Conservation (phyloP, 805 yeast species). For the Pichia paraexigua region DNA sequence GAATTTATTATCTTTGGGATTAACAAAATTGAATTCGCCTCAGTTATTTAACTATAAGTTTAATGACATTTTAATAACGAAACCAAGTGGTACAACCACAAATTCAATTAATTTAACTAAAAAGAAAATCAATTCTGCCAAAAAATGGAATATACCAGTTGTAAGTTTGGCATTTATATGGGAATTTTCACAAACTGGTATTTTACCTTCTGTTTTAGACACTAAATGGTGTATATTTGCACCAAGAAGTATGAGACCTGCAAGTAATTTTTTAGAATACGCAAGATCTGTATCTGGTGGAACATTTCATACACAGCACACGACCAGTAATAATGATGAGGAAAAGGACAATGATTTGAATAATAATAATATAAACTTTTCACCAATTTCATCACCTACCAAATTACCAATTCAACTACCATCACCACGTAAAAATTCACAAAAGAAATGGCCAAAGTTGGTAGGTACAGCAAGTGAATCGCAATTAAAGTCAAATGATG, state of each 20-base stretch:
- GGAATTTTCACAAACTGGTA: conserved; percentile 36
- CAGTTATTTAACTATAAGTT: conserved; percentile 32
- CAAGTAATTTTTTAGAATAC: conserved; percentile 17
- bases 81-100: conserved; percentile 15
- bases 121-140: conserved; percentile 51
- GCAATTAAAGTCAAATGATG: conserved; percentile 18
- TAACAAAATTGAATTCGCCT: conserved; percentile 34
- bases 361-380: background rate
- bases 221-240: conserved; percentile 51
- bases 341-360: background rate
- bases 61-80: conserved; percentile 22
- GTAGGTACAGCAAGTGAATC: conserved; percentile 35
- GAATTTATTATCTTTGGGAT: conserved; percentile 40
- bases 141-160: conserved; percentile 50
- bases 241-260: conserved; percentile 19
- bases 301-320: conserved; percentile 14
- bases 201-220: conserved; percentile 35
- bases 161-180: conserved; percentile 47
- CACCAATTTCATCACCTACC: conserved; percentile 2
- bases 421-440: conserved; percentile 43
- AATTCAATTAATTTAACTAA: conserved; percentile 31
- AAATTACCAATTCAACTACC: conserved; percentile 35
- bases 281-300: conserved; percentile 16
- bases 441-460: conserved; percentile 41
- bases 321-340: background rate